Evolutionary conservation across 768 basidiomycete genomes (phyloP).

Genomic region (Gymnopilus dilepis): DNA sequence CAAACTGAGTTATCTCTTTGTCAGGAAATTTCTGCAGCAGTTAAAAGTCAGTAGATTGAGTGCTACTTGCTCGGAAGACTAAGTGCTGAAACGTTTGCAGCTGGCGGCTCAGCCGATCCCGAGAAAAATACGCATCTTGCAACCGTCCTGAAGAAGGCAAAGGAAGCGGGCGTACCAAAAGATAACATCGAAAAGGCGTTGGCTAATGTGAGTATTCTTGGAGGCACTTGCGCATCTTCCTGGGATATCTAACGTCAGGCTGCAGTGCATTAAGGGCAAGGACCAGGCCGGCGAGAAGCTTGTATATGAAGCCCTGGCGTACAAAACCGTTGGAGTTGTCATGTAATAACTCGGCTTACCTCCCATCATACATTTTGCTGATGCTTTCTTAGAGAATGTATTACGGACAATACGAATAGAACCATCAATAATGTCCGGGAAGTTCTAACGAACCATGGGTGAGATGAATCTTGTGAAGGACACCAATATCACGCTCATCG

Average conservation of each 20-base stretch:
- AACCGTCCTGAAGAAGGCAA: slow-evolving; percentile 58
- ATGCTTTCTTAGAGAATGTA: slow-evolving; percentile 27
- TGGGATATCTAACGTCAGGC: not conserved
- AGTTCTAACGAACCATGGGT: slow-evolving; percentile 55
- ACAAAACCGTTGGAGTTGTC: slow-evolving; percentile 63
- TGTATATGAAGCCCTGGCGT: slow-evolving; percentile 65
- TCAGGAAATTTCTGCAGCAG: slow-evolving; percentile 69
- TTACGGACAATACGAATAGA: slow-evolving; percentile 68
- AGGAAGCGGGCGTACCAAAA: slow-evolving; percentile 64
- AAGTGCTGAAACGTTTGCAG: slow-evolving; percentile 34
- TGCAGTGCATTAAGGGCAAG: slow-evolving; percentile 54
- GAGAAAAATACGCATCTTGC: slow-evolving; percentile 59
- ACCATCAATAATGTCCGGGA: slow-evolving; percentile 63
- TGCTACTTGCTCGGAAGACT: not conserved
- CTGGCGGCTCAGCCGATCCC: slow-evolving; percentile 61
- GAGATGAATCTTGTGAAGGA: slow-evolving; percentile 18
- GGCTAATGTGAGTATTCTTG: slow-evolving; percentile 46
- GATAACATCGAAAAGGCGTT: slow-evolving; percentile 72
- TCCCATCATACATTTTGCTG: slow-evolving; percentile 3
- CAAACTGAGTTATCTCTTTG: not conserved
- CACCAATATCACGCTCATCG: not conserved
- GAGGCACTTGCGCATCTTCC: not conserved
- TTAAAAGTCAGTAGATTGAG: slow-evolving; percentile 49
- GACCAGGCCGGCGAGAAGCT: slow-evolving; percentile 51
- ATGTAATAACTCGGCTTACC: slow-evolving; percentile 51